These are phyloP conservation scores for Ophiostoma angusticollis DNA, from an alignment of 2,329 filamentous ascomycete species.

Conservation along the genomic window DNA sequence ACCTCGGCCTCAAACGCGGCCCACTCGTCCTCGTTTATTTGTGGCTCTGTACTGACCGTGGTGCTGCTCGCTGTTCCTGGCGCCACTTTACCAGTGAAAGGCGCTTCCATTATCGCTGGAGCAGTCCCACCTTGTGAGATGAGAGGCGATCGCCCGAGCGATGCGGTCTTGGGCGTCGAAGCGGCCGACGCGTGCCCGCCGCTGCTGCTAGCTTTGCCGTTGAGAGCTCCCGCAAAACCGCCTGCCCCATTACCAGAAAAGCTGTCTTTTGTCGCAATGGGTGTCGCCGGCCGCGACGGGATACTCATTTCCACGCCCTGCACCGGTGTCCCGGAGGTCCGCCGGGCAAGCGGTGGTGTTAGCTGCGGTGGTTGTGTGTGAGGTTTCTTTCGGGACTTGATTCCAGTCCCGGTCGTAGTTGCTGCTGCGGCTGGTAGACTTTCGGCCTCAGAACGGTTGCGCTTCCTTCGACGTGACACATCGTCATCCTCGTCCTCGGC, in stretches of 20 bases:
- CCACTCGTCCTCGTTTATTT: conserved; percentile 67
- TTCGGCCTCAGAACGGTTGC: conserved; percentile 25
- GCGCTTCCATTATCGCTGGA: conserved; percentile 6
- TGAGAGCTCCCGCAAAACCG: conserved; percentile 11
- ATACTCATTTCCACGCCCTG: conserved; percentile 50
- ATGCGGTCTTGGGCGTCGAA: conserved; percentile 28
- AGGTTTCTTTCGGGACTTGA: no score
- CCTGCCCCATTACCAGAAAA: background rate
- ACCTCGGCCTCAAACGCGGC: conserved; percentile 71
- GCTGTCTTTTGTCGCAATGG: conserved; percentile 23
- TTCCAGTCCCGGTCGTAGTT: no score
- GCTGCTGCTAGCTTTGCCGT: background rate
- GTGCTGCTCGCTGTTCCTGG: conserved; percentile 4
- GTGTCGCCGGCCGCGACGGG: conserved; percentile 50
- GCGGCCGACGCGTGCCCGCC: conserved; percentile 22
- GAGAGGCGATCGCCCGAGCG: conserved; percentile 26
- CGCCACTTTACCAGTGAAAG: conserved; percentile 11
- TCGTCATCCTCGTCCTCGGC: conserved; percentile 15
- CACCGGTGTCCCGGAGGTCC: conserved; percentile 38
- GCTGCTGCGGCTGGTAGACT: background rate
- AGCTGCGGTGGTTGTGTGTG: conserved; percentile 9
- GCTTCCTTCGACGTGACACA: conserved; percentile 28
- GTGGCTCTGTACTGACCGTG: conserved; percentile 6
- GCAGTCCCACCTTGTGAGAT: conserved; percentile 19
- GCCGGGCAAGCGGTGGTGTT: conserved; percentile 31